A percentile compares a stretch with the other conserved stretches of the same genome.
phyloP scores from a whole-genome alignment of 2,329 filamentous ascomycete genomes.

The Corinectria fuckeliana region DNA sequence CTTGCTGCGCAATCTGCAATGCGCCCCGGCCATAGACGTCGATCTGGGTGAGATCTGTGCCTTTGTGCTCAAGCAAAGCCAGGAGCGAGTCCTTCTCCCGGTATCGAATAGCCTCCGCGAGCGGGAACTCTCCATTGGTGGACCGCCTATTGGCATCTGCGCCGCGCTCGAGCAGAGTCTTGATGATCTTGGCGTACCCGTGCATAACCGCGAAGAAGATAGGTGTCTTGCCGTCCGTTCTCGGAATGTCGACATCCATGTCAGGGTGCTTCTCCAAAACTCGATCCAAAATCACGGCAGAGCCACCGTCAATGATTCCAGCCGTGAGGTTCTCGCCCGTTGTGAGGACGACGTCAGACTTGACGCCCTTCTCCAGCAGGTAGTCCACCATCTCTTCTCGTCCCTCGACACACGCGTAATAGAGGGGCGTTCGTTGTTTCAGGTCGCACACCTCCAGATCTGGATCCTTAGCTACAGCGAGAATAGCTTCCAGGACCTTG shows the following conservation, averaged over 20 bases:
- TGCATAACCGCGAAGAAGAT: conserved; percentile 18
- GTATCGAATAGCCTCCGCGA: conserved; percentile 21
- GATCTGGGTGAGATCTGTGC: conserved; percentile 16
- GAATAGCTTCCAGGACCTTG: conserved; percentile 18
- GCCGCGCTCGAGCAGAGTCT: conserved; percentile 20
- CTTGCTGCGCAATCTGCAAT: conserved; percentile 20
- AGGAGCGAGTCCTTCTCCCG: conserved; percentile 6
- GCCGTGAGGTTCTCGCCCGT: conserved; percentile 21
- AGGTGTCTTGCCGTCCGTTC: conserved; percentile 15
- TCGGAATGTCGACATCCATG: conserved; percentile 19
- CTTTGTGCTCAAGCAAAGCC: conserved; percentile 14
- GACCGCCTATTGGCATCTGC: conserved; percentile 22
- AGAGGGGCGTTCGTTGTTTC: conserved; percentile 20
- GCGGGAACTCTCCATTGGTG: conserved; percentile 12
- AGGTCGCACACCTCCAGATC: conserved; percentile 21
- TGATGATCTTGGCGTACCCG: conserved; percentile 8
- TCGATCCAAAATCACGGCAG: conserved; percentile 17
- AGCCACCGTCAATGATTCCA: conserved; percentile 18
- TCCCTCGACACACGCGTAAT: conserved; percentile 21
- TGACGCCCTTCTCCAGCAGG: conserved; percentile 22
- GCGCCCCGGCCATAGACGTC: conserved; percentile 20
- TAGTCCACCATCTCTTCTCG: conserved; percentile 24
- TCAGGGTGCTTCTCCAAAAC: conserved; percentile 22
- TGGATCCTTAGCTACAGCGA: conserved; percentile 1
- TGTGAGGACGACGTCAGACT: conserved; percentile 9